Percentiles rank a stretch among this genome's conserved stretches.
Evolutionary conservation across 257 asterid species (phyloP).

Genomic region (Henckelia pumila): DNA sequence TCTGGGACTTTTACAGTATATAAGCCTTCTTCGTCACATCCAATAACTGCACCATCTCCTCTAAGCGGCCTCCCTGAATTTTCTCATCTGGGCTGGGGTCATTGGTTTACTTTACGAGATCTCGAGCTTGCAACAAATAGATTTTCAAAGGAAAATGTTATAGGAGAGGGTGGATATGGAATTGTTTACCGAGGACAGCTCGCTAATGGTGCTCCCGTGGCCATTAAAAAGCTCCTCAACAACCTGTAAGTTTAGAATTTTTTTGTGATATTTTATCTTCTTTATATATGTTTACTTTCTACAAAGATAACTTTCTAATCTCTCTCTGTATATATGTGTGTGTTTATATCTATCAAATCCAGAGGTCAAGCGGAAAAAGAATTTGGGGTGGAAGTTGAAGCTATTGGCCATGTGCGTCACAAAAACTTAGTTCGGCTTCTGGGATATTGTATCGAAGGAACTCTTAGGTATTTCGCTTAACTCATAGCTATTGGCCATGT

Average conservation of each 20-base stretch:
- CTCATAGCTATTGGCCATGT: too few relatives aligned
- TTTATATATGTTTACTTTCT: not conserved
- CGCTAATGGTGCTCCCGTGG: conserved; percentile 79
- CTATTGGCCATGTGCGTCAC: conserved; percentile 94
- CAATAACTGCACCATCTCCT: conserved; percentile 81
- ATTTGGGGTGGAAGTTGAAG: conserved; percentile 93
- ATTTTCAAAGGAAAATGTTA: conserved; percentile 78
- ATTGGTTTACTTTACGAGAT: conserved; percentile 90
- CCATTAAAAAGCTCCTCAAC: conserved; percentile 90
- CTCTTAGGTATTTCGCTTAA: conserved; percentile 98
- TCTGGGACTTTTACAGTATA: conserved; percentile 53
- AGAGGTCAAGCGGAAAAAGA: conserved; percentile 99
- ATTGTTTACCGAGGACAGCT: conserved; percentile 79
- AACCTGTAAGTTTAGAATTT: conserved; percentile 63
- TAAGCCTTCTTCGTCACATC: conserved; percentile 55
- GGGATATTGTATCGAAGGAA: conserved; percentile 98
- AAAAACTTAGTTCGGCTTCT: conserved; percentile 93
- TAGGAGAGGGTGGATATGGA: conserved; percentile 99
- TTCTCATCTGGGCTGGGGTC: conserved; percentile 99
- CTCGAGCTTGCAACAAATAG: conserved; percentile 78
- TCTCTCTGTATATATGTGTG: not conserved
- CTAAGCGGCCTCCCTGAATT: conserved; percentile 85
- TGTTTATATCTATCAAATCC: conserved; percentile 8
- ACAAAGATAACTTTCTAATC: not conserved
- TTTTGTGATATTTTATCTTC: conserved; percentile 13